A percentile compares a stretch with the other conserved stretches of the same genome.
Evolutionary conservation across 1,284 basidiomycete genomes (phyloP).

Genomic region (Cutaneotrichosporon spelunceum): DNA sequence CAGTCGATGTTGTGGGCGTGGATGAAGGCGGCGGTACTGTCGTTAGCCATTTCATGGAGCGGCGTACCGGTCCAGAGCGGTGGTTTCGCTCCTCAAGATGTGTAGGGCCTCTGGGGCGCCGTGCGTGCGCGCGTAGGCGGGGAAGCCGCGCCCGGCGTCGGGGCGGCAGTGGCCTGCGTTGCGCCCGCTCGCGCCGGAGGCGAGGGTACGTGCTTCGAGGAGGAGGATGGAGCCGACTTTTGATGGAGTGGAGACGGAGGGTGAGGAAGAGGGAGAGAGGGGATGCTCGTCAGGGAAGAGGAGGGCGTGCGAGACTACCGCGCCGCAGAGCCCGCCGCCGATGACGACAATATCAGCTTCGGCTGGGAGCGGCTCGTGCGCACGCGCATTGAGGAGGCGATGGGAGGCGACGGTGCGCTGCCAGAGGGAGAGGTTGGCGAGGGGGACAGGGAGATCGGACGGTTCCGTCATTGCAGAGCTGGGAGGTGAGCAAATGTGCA

Average conservation of each 20-base stretch:
- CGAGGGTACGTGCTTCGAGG: constrained; percentile 46
- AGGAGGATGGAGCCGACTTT: constrained; percentile 30
- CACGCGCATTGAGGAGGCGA: constrained; percentile 31
- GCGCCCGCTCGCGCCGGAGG: constrained; percentile 45
- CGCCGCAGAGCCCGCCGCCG: constrained; percentile 41
- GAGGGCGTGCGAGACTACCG: constrained; percentile 34
- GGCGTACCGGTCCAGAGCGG: constrained; percentile 10
- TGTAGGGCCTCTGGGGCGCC: constrained; percentile 30
- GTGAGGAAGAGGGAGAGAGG: too few relatives aligned
- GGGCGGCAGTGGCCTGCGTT: constrained; percentile 50
- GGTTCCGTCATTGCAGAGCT: not conserved
- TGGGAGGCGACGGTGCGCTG: constrained; percentile 34
- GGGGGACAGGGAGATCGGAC: constrained; percentile 24
- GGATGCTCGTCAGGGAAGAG: constrained; percentile 13
- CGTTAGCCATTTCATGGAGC: not conserved
- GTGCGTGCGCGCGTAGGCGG: constrained; percentile 32
- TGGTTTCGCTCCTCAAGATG: constrained; percentile 16
- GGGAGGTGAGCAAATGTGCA: too few relatives aligned
- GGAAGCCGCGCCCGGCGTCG: constrained; percentile 40
- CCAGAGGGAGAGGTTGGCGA: constrained; percentile 39
- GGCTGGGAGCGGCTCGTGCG: constrained; percentile 23
- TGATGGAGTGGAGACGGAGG: too few relatives aligned
- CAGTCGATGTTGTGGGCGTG: constrained; percentile 34
- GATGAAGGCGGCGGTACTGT: constrained; percentile 29
- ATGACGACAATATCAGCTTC: constrained; percentile 39